phyloP scores from a whole-genome alignment of 2,329 filamentous ascomycete genomes.

The Cordyceps fumosorosea region DNA sequence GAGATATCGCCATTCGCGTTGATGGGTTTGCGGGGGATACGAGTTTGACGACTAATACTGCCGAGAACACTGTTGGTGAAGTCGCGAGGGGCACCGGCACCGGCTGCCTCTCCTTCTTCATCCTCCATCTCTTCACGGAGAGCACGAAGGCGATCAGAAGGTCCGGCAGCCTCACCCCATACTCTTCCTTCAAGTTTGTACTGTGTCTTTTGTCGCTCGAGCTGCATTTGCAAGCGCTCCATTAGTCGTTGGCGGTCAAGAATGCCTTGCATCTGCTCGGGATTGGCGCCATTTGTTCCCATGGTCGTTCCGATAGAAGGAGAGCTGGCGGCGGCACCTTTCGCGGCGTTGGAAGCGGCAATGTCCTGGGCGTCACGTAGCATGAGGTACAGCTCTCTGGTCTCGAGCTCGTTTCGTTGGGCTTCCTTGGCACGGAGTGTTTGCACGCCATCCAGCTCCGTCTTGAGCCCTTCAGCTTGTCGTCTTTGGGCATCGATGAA shows the following conservation, averaged over 20 bases:
- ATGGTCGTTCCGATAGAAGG: constrained; percentile 34
- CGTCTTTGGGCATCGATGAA: constrained; percentile 85
- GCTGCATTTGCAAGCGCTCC: constrained; percentile 88
- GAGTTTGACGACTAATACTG: constrained; percentile 58
- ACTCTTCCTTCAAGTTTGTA: constrained; percentile 93
- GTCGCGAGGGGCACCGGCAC: constrained; percentile 50
- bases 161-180: constrained; percentile 75
- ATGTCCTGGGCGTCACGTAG: constrained; percentile 95
- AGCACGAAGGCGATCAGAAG: constrained; percentile 86
- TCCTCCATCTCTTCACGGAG: constrained; percentile 91
- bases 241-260: constrained; percentile 88
- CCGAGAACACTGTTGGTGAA: constrained; percentile 70
- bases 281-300: constrained; percentile 50
- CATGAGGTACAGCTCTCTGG: constrained; percentile 95
- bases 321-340: constrained; percentile 38
- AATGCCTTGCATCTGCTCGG: constrained; percentile 80
- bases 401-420: constrained; percentile 92
- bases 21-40: constrained; percentile 49
- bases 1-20: constrained; percentile 37
- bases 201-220: constrained; percentile 95
- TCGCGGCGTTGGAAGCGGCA: constrained; percentile 73
- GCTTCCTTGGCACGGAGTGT: constrained; percentile 81
- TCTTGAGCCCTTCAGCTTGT: constrained; percentile 81
- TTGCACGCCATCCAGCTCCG: constrained; percentile 81
- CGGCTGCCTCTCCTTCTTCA: constrained; percentile 45